Evolutionary conservation across 306 rosid species (phyloP), one percentile per base, ranked within the genome.

Genomic region (Herpetospermum pedunculosum): DNA sequence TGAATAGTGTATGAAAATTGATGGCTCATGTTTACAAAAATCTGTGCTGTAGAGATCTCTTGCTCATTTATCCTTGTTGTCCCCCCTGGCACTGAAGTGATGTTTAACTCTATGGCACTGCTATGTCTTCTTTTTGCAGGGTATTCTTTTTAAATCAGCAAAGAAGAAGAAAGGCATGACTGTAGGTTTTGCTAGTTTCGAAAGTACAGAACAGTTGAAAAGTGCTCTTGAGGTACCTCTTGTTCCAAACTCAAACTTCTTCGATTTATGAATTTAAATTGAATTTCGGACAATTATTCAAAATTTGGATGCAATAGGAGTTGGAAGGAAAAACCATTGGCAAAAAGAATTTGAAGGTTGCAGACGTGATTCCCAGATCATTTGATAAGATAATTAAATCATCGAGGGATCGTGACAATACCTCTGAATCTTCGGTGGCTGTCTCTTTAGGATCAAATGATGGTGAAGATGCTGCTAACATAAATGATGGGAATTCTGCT

Each of bases 121-220:
- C 13, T 8, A 1, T 29, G 44, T 54, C 57, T 73, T 34, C 62
- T 3, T 40, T 81, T 75, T 82, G 7, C 83, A 89, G 99, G 91
- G 87, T 64, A 49, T 89, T 71, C 63, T 60, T 72, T 88, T 84
- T 82, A 87, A 91, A 80, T 80, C 80, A 75, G 95, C 90, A 1
- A 91, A 91, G 97, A 94, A 92, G 82, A 94, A 87, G 88, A 87
- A 82, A 73, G 96, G 97, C 47, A 94, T 94, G 97, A 10, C 72
- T 41, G 70, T 89, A 26, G 99, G 96, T 41, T 89, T 91, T 73
- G 74, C 89, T 75, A 81, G 74, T 77, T 94, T 94, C 63, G 88
- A 88, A 76, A 87, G 81, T 58, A 85, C 76, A 68, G 99, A 87
- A 76, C 96, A 91, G 54, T 57, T 87, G 80, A 81, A 86, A 77